Conservation (phyloP, 1,139 yeast genomes). For the Pichia sp. region DNA sequence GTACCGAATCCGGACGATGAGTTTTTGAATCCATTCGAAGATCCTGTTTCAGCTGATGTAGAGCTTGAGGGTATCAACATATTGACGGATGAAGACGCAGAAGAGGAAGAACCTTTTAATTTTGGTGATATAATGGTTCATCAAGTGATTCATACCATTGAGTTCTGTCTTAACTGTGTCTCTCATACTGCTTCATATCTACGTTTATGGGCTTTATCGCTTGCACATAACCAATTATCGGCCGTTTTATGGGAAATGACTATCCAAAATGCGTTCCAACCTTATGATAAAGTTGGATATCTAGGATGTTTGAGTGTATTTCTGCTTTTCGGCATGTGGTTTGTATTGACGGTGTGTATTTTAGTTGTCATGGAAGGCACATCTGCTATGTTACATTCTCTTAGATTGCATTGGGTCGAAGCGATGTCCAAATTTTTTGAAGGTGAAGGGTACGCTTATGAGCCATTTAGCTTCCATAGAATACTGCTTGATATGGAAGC, state of each 20-base stretch:
- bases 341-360: constrained; percentile 79
- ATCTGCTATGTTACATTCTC: constrained; percentile 94
- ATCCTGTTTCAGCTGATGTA: background rate
- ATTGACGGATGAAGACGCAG: constrained; percentile 31
- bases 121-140: constrained; percentile 95
- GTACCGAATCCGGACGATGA: constrained; percentile 27
- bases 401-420: constrained; percentile 72
- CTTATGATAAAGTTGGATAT: constrained; percentile 40
- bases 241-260: constrained; percentile 97
- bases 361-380: constrained; percentile 98
- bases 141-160: constrained; percentile 97
- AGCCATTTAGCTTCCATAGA: constrained; percentile 61
- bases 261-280: constrained; percentile 70
- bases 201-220: constrained; percentile 93
- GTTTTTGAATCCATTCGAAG: background rate
- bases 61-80: background rate
- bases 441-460: constrained; percentile 88
- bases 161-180: constrained; percentile 93
- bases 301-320: constrained; percentile 69
- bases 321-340: constrained; percentile 88
- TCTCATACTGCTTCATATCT: constrained; percentile 97
- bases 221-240: constrained; percentile 95
- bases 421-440: constrained; percentile 97
- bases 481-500: constrained; percentile 19
- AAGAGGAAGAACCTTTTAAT: constrained; percentile 45